Base-by-base conservation (phyloP, 352 stramenopile genomes). In the Pythium chondricola region DNA sequence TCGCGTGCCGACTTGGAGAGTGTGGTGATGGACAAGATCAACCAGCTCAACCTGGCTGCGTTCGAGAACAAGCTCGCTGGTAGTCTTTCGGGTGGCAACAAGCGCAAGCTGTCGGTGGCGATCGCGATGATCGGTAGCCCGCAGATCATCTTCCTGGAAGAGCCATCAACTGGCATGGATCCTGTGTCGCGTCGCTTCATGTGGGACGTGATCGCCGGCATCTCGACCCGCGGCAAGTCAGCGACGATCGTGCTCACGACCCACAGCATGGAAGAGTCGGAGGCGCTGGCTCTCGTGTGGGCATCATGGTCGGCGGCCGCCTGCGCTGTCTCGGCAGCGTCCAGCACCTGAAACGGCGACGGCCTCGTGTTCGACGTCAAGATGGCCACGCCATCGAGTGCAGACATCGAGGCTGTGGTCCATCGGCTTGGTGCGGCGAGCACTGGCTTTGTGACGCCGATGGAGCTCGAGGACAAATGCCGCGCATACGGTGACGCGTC, bases 231-330 rank as follows among this genome's bases (percentile, higher is more conserved):
- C 29, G 58, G 67, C 48, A 80, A 90, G 37, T 62, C 83, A 43
- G 79, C 77, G 17, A 88, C 79, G 22, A 88, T 98, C 46, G 71
- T 98, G 30, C 71, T 97, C 37, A 98, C 94, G 10, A 98, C 92
- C 2, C 94, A 98, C 69, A 96, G 84, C 48, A 98, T 98, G 95
- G 80, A 98, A 47, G 94, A 98, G 60, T 95, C 79, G n/a, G 95
- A 98, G 49, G 84, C 83, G 14, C 69, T 98, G 6, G 92, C 52
- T 86, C 90, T n/a, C 82, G 92, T 24, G 93, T 98, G 41, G 93
- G 83, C 14, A 98, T 98, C 56, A 96, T 98, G 74, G 80, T 88
- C 0, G 71, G 77, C 33, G 80, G 80, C 29, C 70, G 66, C 16
- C 43, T 91, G 33, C 72, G 73, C 17, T 93, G 82, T 24, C 62